A percentile compares a stretch with the other conserved stretches of the same genome.
Conservation (phyloP, 169 alveolate genomes). For the Theileria annulata region DNA sequence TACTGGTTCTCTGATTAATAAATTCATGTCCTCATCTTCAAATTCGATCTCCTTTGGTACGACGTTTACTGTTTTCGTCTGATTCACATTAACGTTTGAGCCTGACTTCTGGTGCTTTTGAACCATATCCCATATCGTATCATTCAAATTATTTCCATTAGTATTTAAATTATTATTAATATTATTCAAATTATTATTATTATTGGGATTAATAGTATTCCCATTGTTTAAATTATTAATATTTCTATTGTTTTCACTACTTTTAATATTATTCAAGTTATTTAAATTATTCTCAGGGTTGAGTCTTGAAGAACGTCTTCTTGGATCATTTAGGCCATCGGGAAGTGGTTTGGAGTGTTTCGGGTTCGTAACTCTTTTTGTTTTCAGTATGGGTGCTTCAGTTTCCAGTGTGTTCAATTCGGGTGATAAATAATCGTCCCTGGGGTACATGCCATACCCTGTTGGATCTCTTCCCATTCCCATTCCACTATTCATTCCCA, state of each 20-base stretch:
- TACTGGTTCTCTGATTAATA: conserved; percentile 23
- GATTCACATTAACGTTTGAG: background rate
- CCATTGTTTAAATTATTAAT: background rate
- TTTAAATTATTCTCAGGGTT: background rate
- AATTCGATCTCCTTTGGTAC: conserved; percentile 6
- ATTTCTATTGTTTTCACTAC: background rate
- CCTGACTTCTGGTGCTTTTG: conserved; percentile 27
- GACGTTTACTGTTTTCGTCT: background rate
- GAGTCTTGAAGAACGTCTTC: background rate
- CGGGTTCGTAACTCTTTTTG: background rate
- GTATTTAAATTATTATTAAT: background rate
- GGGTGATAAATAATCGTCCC: background rate
- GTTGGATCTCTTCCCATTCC: background rate
- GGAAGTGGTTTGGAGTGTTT: background rate
- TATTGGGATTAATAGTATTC: background rate
- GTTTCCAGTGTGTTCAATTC: background rate
- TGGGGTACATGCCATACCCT: background rate
- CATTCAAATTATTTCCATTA: background rate
- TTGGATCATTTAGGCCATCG: background rate
- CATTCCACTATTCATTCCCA: background rate
- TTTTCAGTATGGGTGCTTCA: background rate
- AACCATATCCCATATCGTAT: conserved; percentile 67
- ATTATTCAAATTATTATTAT: background rate
- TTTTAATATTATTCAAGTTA: background rate
- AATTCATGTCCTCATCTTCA: conserved; percentile 17